A percentile compares a stretch with the other conserved stretches of the same genome.
These are phyloP conservation scores for Mucuna pruriens DNA, from an alignment of 306 rosid genomes.

Conservation along the genomic window DNA sequence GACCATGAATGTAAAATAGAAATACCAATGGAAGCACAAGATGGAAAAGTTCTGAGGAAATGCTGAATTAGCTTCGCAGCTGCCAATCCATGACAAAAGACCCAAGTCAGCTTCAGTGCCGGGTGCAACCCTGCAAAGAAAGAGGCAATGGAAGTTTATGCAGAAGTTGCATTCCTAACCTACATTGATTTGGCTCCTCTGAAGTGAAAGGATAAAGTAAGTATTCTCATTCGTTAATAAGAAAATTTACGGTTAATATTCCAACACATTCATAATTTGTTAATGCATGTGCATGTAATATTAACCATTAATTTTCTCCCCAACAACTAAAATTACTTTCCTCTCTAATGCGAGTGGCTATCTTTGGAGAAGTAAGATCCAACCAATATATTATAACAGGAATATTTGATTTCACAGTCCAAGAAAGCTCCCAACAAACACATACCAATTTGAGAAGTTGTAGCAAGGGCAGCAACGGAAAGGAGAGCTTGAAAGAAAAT, in stretches of 20 bases:
- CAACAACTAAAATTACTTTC: background rate
- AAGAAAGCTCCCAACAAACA: constrained; percentile 21
- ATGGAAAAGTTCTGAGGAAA: constrained; percentile 77
- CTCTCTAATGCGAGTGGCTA: background rate
- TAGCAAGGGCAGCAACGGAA: constrained; percentile 55
- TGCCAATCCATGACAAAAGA: constrained; percentile 79
- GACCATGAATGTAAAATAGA: constrained; percentile 8
- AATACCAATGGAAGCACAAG: constrained; percentile 93
- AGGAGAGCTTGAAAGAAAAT: constrained; percentile 47
- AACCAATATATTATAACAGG: background rate
- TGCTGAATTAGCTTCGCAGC: constrained; percentile 78
- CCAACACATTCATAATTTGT: background rate
- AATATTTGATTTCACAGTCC: background rate
- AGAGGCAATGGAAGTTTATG: constrained; percentile 3
- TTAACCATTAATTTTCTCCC: background rate
- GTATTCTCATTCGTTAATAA: background rate
- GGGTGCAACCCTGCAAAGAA: constrained; percentile 56
- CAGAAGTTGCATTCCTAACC: background rate
- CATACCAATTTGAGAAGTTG: constrained; percentile 62
- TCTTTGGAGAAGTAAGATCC: background rate
- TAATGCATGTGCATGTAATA: background rate
- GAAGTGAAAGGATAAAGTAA: background rate
- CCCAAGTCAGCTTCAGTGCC: constrained; percentile 70
- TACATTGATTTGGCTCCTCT: background rate
- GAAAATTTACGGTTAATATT: background rate